Percentiles rank a stretch among this genome's conserved stretches.
Conservation (phyloP, 805 yeast genomes). For the Cyberlindnera suaveolens region DNA sequence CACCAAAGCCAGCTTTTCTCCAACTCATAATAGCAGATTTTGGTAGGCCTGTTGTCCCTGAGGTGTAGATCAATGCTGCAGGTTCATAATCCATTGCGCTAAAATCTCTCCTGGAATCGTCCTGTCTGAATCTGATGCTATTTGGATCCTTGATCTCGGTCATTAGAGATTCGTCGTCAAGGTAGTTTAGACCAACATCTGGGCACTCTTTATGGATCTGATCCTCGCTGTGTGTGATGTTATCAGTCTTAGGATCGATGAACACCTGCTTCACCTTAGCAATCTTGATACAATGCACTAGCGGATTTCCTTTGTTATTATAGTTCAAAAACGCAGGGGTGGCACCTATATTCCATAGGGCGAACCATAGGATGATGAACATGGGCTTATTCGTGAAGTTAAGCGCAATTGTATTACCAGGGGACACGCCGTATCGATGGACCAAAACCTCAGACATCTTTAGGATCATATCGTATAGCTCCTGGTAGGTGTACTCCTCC, state of each 20-base stretch:
- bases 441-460: conserved; percentile 60
- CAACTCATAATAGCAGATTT: conserved; percentile 91
- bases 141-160: conserved; percentile 32
- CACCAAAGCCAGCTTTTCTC: conserved; percentile 75
- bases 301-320: conserved; percentile 65
- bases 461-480: conserved; percentile 60
- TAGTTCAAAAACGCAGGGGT: conserved; percentile 81
- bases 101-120: conserved; percentile 52
- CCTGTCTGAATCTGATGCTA: conserved; percentile 47
- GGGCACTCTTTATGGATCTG: conserved; percentile 33
- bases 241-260: conserved; percentile 59
- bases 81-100: conserved; percentile 53
- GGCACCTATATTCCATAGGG: conserved; percentile 90
- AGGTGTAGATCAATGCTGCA: conserved; percentile 75
- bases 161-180: conserved; percentile 46
- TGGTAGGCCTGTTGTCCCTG: conserved; percentile 94
- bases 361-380: conserved; percentile 73
- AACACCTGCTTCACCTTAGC: conserved; percentile 61
- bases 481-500: conserved; percentile 61
- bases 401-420: conserved; percentile 66
- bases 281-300: conserved; percentile 72
- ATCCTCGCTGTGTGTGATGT: conserved; percentile 44
- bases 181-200: conserved; percentile 37
- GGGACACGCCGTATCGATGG: conserved; percentile 54
- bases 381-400: conserved; percentile 80